Evolutionary conservation across 306 rosid genomes (phyloP), one percentile per base, ranked within the genome.

Genomic region (Prunus mume): DNA sequence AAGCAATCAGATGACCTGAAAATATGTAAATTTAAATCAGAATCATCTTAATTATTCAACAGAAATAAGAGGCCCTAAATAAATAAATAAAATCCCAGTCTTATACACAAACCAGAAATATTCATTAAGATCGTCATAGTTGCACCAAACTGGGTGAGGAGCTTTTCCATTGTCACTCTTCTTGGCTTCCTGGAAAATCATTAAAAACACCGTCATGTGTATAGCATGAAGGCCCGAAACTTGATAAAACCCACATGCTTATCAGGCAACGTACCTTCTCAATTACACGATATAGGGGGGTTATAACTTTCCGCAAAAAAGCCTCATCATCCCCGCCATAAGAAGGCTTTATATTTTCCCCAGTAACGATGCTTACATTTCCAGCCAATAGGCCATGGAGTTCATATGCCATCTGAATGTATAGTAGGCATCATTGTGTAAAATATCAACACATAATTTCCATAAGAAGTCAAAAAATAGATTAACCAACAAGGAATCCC

Each of bases 271-370:
- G 43, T 81, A 89, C 99, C 96, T 75, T 92, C 62, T 89, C 93
- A 65, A 92, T 90, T 52, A 95, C 97, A 55, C 84, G 88, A 64
- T 92, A 92, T 43, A 95, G 24, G 70, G 99, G 97, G 58, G 93
- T 85, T 81, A 92, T 85, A 85, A 95, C 96, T 87, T 90, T 95
- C 73, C 97, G 88, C 77, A 92, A 84, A 82, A 90, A 95, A 63
- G 99, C 97, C 87, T 95, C 97, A 4, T 92, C 97, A 82, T 92
- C 99, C 50, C 99, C 97, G 70, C 99, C 99, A 82, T 95, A 95
- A 70, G 99, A 92, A 80, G 99, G 97, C 87, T 90, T 92, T 79
- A 95, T 95, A 79, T 95, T 95, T 81, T 95, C 99, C 79, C 99
- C 99, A 50, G 99, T 95, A 63, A 95, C 97, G 45, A 92, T 90